Percentiles rank a stretch among this genome's conserved stretches.
phyloP scores from a whole-genome alignment of 1,284 basidiomycete species.

The Inonotus obliquus region DNA sequence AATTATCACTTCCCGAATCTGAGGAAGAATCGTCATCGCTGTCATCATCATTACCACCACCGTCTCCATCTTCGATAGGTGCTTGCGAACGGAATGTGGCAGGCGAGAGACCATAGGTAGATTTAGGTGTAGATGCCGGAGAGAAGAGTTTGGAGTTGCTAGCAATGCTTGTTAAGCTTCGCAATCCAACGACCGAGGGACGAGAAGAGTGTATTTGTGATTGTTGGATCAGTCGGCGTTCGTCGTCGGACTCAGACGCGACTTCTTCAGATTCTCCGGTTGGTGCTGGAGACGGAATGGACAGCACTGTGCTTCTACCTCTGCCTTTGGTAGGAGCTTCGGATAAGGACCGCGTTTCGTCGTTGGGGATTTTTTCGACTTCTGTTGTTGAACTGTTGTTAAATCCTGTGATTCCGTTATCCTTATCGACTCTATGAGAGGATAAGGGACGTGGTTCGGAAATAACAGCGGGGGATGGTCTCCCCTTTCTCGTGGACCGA shows the following conservation, averaged over 20 bases:
- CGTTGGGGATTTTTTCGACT: background rate
- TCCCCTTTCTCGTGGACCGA: too few species aligned
- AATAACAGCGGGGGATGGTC: too few species aligned
- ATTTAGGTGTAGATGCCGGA: constrained; percentile 26
- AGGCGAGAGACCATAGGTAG: constrained; percentile 21
- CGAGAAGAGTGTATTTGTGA: constrained; percentile 23
- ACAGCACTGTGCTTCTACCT: constrained; percentile 1
- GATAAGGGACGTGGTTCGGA: too few species aligned
- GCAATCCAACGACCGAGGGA: constrained; percentile 32
- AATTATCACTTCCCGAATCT: constrained; percentile 36
- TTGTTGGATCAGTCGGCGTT: constrained; percentile 21
- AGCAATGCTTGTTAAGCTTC: constrained; percentile 49
- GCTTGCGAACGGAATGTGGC: constrained; percentile 29
- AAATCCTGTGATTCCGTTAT: too few species aligned
- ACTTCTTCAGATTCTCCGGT: constrained; percentile 8
- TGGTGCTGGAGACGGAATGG: constrained; percentile 12
- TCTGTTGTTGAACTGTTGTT: background rate
- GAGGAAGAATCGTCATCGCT: constrained; percentile 31
- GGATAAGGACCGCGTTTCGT: background rate
- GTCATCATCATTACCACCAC: constrained; percentile 32
- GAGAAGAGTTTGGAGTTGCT: constrained; percentile 39
- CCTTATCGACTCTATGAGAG: too few species aligned
- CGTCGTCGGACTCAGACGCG: constrained; percentile 35
- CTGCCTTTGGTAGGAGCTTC: background rate
- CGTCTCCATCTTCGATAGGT: constrained; percentile 26